Evolutionary conservation across 371 early-diverging fungal genomes (phyloP), one percentile per base, ranked within the genome.

Genomic region (Syncephalastrum monosporum): DNA sequence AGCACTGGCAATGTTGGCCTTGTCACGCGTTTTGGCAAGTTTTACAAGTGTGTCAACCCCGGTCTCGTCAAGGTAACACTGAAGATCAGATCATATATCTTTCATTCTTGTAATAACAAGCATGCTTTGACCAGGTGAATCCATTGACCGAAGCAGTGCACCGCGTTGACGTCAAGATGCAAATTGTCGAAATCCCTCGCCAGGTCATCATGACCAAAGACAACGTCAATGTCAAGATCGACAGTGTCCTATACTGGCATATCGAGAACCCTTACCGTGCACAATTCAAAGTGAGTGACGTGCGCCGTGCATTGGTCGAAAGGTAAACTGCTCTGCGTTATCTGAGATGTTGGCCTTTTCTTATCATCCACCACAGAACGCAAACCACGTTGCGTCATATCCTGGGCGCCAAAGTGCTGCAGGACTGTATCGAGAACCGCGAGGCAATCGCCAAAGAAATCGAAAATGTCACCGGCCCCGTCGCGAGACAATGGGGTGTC

Each of bases 131-230:
- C 45, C 46, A 69, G 70, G 67, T 74, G 56, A 95, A 96, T 68
- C 82, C 84, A 0, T 48, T 85, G 29, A 87, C 92, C 0, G 96
- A 95, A 61, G 27, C 49, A 3, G 61, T 93, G 25, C 49, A 55
- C n/a, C 68, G 61, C 19, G 85, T 92, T 3, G 89, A 92, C 63
- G 81, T 92, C 61, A 88, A 86, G 59, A 82, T 93, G 33, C 92
- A 91, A 65, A 84, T 93, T 24, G 77, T 80, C 14, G 73, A 83
- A 47, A 88, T 96, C 46, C 82, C 85, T 6, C 58, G 69, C n/a
- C 93, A 96, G 69, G 72, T 75, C 16, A 89, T 95, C 65, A 91
- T 94, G 79, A 92, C 96, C 59, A 90, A 91, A 53, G 94, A 94
- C 72, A 94, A 95, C 57, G 92, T 93, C 53, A 82, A 74, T 38